phyloP scores from a whole-genome alignment of 2,329 filamentous ascomycete genomes.

The Juglanconis sp. region DNA sequence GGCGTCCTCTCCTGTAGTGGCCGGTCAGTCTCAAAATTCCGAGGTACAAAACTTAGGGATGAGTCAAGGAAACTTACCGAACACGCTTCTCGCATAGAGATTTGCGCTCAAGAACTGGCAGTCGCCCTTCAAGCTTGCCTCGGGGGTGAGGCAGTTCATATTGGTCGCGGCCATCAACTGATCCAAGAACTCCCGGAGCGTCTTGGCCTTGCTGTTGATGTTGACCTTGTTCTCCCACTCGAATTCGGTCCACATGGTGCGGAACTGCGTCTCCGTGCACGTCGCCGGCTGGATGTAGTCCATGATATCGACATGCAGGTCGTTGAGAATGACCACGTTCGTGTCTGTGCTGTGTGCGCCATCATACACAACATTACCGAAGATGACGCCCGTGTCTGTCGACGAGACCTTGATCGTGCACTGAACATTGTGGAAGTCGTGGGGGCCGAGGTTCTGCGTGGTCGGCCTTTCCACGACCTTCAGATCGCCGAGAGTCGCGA shows the following conservation, averaged over 20 bases:
- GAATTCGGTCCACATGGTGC: slow-evolving; percentile 99
- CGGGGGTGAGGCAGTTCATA: slow-evolving; percentile 96
- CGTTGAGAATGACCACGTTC: slow-evolving; percentile 96
- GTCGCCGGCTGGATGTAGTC: slow-evolving; percentile 98
- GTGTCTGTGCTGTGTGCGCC: slow-evolving; percentile 88
- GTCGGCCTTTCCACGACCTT: slow-evolving; percentile 97
- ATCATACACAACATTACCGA: slow-evolving; percentile 97
- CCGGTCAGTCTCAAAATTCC: slow-evolving; percentile 1
- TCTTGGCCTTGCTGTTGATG: slow-evolving; percentile 96
- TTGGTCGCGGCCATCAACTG: slow-evolving; percentile 97
- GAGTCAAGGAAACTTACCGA: slow-evolving; percentile 67
- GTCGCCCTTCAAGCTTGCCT: slow-evolving; percentile 93
- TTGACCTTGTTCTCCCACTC: slow-evolving; percentile 99
- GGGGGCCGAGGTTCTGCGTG: slow-evolving; percentile 90
- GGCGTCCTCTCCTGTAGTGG: slow-evolving; percentile 81
- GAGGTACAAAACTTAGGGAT: slow-evolving; percentile 10
- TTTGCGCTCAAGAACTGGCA: slow-evolving; percentile 98
- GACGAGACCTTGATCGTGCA: slow-evolving; percentile 98
- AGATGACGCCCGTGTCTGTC: slow-evolving; percentile 97
- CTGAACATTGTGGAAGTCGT: slow-evolving; percentile 98
- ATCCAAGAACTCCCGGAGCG: slow-evolving; percentile 84
- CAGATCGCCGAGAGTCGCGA: slow-evolving; percentile 94
- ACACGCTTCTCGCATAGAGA: slow-evolving; percentile 92
- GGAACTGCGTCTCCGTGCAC: slow-evolving; percentile 96
- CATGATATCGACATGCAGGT: slow-evolving; percentile 99